Conservation (phyloP, 2,329 filamentous ascomycete species). For the Fusarium newnesense region DNA sequence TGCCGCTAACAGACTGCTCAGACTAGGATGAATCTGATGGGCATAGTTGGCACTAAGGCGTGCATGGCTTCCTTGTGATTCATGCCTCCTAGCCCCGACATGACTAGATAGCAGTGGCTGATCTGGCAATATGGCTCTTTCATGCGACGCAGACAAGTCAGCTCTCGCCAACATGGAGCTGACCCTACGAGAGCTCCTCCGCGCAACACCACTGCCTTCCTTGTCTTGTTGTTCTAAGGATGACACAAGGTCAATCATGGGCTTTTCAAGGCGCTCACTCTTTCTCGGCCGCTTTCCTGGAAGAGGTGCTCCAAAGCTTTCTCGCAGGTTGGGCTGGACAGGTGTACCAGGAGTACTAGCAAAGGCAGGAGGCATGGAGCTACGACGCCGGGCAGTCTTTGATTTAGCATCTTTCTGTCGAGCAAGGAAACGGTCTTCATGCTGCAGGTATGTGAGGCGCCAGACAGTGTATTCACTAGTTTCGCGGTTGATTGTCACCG, state of each 20-base stretch:
- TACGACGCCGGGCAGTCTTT: conserved; percentile 63
- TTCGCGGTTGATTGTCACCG: conserved; percentile 83
- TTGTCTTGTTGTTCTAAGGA: conserved; percentile 76
- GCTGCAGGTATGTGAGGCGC: conserved; percentile 81
- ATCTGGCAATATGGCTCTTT: conserved; percentile 82
- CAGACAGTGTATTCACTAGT: conserved; percentile 84
- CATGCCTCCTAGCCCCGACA: conserved; percentile 67
- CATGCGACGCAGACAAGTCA: conserved; percentile 86
- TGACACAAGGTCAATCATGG: conserved; percentile 73
- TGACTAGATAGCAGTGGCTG: conserved; percentile 57
- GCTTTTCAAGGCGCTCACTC: conserved; percentile 62
- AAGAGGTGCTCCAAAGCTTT: conserved; percentile 76
- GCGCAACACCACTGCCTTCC: conserved; percentile 61
- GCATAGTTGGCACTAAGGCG: conserved; percentile 55
- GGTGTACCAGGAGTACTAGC: conserved; percentile 83
- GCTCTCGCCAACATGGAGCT: conserved; percentile 91
- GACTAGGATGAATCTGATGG: conserved; percentile 59
- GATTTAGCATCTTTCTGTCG: conserved; percentile 58
- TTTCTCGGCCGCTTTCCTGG: conserved; percentile 65
- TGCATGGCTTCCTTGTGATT: conserved; percentile 70
- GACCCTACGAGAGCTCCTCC: conserved; percentile 77
- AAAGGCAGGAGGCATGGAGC: conserved; percentile 74
- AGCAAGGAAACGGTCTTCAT: conserved; percentile 67
- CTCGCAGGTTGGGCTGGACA: conserved; percentile 74
- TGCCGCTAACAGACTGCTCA: conserved; percentile 73